Base-by-base conservation (phyloP, 2,329 filamentous ascomycete species). In the Ophiocordyceps robertsii region DNA sequence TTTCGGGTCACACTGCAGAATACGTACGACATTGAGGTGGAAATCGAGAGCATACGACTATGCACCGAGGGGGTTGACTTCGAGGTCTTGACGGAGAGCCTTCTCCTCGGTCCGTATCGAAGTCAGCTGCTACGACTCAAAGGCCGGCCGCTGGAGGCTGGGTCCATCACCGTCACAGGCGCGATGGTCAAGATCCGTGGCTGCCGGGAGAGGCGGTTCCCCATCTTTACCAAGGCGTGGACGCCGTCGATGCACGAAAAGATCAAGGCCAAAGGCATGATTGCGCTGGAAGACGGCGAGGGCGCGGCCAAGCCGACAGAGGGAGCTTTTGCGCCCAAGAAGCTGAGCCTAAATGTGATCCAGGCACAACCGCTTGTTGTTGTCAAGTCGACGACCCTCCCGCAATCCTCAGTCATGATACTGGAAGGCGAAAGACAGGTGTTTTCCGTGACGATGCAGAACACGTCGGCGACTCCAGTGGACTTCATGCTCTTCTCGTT, bases 1-100 rank as follows among this genome's bases (percentile, higher is more conserved):
- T 95, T 95, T 60, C 75, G 76, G 51, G 73, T 96, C 29, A 88
- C 84, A 2, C 67, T 98, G 16, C 92, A 96, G 56, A 98, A 98
- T 52, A 87, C 89, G 0, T 95, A 88, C 52, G 90, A 96, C 46
- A 82, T 96, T 49, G 87, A 95, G 47, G 67, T 98, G 5, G 86
- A 94, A 43, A 80, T 98, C 30, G 88, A 96, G 56, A 82, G 77
- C 42, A 72, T 98, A 37, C 73, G 71, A 24, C 66, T 98, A 7
- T 80, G 87, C 47, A 76, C 80, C 10, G 77, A 84, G 46, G 88
- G 86, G 1, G 73, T 80, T 21, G 70, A 78, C 1, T 85, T 95
- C 44, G 75, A 81, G 42, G 80, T 82, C 1, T 63, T 73, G 7
- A 65, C 73, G 13, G 77, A 82, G 49, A 74, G 73, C 40, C 77